A percentile compares a stretch with the other conserved stretches of the same genome.
These are phyloP conservation scores for Flaveria ramosissima DNA, from an alignment of 129 eudicot genomes.

Conservation along the genomic window DNA sequence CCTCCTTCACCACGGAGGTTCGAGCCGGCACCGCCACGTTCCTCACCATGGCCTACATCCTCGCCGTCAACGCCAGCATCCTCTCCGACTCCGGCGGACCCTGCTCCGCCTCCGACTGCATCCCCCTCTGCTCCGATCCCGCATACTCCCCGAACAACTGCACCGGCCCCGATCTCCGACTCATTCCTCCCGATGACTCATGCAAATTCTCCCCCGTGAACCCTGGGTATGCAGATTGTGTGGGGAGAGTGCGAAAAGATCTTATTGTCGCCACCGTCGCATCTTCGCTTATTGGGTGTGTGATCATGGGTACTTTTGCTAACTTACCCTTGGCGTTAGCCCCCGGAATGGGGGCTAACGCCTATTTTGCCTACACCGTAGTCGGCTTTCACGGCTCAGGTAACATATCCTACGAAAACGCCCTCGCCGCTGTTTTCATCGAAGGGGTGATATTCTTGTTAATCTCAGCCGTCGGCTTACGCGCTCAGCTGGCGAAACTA, in stretches of 20 bases:
- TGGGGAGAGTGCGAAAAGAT: slow-evolving; percentile 54
- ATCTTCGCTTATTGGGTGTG: slow-evolving; percentile 75
- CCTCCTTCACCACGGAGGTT: slow-evolving; percentile 86
- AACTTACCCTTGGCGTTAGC: slow-evolving; percentile 85
- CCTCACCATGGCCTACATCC: slow-evolving; percentile 95
- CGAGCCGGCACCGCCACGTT: slow-evolving; percentile 94
- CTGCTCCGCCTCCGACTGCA: slow-evolving; percentile 84
- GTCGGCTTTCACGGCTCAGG: slow-evolving; percentile 99
- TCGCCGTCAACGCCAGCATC: slow-evolving; percentile 92
- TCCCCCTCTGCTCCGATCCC: slow-evolving; percentile 76
- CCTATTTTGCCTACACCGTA: slow-evolving; percentile 88
- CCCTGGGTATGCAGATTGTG: slow-evolving; percentile 80
- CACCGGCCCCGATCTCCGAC: slow-evolving; percentile 37
- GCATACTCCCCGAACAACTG: slow-evolving; percentile 48
- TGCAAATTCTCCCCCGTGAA: slow-evolving; percentile 91
- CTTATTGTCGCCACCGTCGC: slow-evolving; percentile 86
- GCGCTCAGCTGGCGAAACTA: slow-evolving; percentile 70
- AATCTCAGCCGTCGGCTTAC: slow-evolving; percentile 74
- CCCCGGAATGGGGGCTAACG: slow-evolving; percentile 93
- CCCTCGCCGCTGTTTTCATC: slow-evolving; percentile 78
- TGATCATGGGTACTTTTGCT: slow-evolving; percentile 84
- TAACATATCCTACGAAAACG: slow-evolving; percentile 61
- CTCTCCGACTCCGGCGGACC: slow-evolving; percentile 82
- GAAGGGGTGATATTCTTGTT: slow-evolving; percentile 72
- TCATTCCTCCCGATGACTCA: slow-evolving; percentile 57